Base-by-base conservation (phyloP, 768 basidiomycete species). In the Naganishia friedmannii region DNA sequence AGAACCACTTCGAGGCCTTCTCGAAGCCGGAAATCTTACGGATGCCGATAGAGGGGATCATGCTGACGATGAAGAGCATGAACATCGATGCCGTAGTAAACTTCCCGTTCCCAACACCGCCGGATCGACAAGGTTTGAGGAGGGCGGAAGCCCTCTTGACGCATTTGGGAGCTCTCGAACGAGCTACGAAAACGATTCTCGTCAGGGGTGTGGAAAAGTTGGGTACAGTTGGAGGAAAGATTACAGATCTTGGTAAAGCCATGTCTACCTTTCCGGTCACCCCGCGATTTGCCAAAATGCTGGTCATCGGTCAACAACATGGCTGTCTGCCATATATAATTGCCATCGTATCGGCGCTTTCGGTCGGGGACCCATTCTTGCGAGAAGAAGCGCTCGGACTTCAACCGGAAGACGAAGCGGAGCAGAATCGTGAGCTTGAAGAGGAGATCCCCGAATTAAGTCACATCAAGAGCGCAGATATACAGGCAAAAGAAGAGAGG, bases 41-140 rank as follows among this genome's bases (percentile, higher is more conserved):
- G 28, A 93, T 91, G 83, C 94, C 96, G 0, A 95, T 98, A 74
- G 96, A 98, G 75, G 94, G 93, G 1, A 89, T 98, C 28, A 91
- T 98, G 10, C 84, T 98, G 37, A 94, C 97, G 80, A 97, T 99
- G 95, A 99, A 99, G 84, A 89, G 88, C 80, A 97, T 99, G 93
- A 92, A 95, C 77, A 95, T 99, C 70, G 93, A 98, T 76, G 85
- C 92, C 0, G 92, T 98, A 46, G 85, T 92, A 74, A 98, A 98
- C 82, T 99, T 99, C 81, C 96, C 96, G 19, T 98, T 98, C 82
- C 96, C 96, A 0, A 97, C 96, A 0, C 90, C 95, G 17, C 96
- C 96, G 0, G 91, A 96, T 79, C 86, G 89, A 45, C 76, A 80
- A 12, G 85, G 87, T 5, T 84, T 99, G 53, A 85, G 84, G 69